These are phyloP conservation scores for Danielia oregonensis DNA, from an alignment of 805 yeast genomes.

Conservation along the genomic window DNA sequence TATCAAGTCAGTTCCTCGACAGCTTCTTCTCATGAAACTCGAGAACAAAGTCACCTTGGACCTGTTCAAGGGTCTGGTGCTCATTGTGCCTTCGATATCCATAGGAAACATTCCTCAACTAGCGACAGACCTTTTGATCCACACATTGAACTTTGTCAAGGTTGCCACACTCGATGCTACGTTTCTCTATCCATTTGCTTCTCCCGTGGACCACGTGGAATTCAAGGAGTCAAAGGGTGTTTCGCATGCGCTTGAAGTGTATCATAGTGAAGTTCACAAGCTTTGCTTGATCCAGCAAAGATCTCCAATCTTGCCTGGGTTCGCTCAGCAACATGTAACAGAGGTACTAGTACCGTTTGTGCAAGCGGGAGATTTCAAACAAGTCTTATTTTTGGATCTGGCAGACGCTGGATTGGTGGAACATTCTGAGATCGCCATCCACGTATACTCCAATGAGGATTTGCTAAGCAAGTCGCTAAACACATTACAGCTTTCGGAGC, in stretches of 20 bases:
- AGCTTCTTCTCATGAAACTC: no score
- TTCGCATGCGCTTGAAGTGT: constrained; percentile 66
- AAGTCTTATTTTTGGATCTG: constrained; percentile 65
- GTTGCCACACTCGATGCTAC: constrained; percentile 56
- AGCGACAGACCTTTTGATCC: constrained; percentile 66
- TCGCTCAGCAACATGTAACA: constrained; percentile 44
- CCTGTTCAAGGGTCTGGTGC: no score
- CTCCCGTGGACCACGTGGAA: constrained; percentile 58
- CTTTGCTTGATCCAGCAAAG: constrained; percentile 73
- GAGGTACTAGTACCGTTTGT: constrained; percentile 53
- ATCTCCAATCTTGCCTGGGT: constrained; percentile 76
- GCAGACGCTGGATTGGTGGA: constrained; percentile 57
- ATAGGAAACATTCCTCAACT: constrained; percentile 90
- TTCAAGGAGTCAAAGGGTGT: constrained; percentile 26
- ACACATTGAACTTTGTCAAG: constrained; percentile 50
- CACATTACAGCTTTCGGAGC: constrained; percentile 20
- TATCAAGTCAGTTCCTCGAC: no score
- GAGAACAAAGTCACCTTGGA: no score
- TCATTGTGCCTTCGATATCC: constrained; percentile 79
- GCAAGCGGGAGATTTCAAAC: constrained; percentile 31
- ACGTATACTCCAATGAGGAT: constrained; percentile 27
- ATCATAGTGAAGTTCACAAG: constrained; percentile 35
- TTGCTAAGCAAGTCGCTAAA: constrained; percentile 17
- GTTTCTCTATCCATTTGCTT: constrained; percentile 74
- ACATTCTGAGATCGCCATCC: constrained; percentile 17